Evolutionary conservation across 352 stramenopile species (phyloP), one percentile per base, ranked within the genome.

Genomic region (Albugo laibachii): DNA sequence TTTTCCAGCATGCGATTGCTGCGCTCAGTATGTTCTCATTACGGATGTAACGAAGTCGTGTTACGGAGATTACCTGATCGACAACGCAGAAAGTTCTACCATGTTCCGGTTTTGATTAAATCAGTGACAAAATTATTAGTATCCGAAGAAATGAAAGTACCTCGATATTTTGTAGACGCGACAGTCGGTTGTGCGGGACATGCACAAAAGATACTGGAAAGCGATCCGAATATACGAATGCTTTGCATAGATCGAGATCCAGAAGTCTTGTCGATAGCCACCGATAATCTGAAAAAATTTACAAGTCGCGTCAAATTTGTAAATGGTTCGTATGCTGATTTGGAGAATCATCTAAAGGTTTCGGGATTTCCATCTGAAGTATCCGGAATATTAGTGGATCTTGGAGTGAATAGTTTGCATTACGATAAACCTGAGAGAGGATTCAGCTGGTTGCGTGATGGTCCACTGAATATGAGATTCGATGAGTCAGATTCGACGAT

Each of bases 381-480:
- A 4, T 63, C 80, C 38, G 76, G 76, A 36, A 71, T 83, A 47
- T 57, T 83, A 40, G 70, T 88, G 24, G 76, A 88, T 53, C 64
- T 88, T 11, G 76, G 76, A 11, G 76, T 71, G 24, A 88, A 88
- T 49, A 88, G 76, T 54, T 83, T 80, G 47, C 76, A 88, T 59
- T 81, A 86, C 45, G 76, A 88, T 48, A 59, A 69, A 41, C 55
- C 65, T 11, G 58, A 62, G 27, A 66, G 76, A 21, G 76, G 76
- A 14, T 85, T 88, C 52, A 85, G 73, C 58, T 72, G 69, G 39
- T 55, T 76, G 47, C 66, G 69, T 45, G 71, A 88, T 53, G 76
- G 76, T 0, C 76, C 76, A 35, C 48, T 88, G 21, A 72, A 88
- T 58, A 88, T 88, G 76, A 63, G 76, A 27, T 88, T 81, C 54